Evolutionary conservation across 2,329 filamentous ascomycete genomes (phyloP), one percentile per base, ranked within the genome.

Genomic region (Hirsutella rhossiliensis): DNA sequence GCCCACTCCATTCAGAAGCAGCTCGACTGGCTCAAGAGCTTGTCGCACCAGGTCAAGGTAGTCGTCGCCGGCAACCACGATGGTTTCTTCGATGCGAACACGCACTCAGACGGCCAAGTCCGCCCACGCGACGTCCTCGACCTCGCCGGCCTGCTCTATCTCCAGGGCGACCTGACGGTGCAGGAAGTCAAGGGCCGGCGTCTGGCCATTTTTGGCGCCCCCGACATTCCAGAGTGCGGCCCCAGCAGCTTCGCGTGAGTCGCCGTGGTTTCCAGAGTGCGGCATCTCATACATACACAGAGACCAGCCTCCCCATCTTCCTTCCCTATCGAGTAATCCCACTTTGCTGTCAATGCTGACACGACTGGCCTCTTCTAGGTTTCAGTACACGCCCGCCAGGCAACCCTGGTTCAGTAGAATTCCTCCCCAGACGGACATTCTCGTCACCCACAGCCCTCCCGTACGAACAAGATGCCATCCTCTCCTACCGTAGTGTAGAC

Each of bases 41-140:
- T 89, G 8, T 84, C 86, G 0, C 87, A 95, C 56, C 65, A 66
- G 31, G 75, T 94, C 61, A 94, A 95, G 62, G 71, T 96, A 20
- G 75, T 89, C 31, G 79, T 97, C 29, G 78, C 80, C 29, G 90
- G 90, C 1, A 96, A 96, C 58, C 90, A 96, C 61, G 90, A 96
- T 58, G 82, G 78, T 54, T 94, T 79, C 68, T 84, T 94, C 48
- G 90, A 94, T 61, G 68, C 75, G 20, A 68, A 70, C 30, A 79
- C 78, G 13, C 73, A 84, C 4, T 62, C 60, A 15, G 63, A 71
- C 11, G 68, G 74, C 39, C 79, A 87, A 56, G 68, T 71, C 18
- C 57, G 67, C n/a, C 62, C 65, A 1, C 60, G 61, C n/a, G 65
- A 66, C 48, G 62, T 60, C 28, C 69, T 89, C 15, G 69, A 87